A percentile compares a stretch with the other conserved stretches of the same genome.
These are phyloP conservation scores for Penicillium sclerotiorum DNA, from an alignment of 2,329 filamentous ascomycete species.

Conservation along the genomic window DNA sequence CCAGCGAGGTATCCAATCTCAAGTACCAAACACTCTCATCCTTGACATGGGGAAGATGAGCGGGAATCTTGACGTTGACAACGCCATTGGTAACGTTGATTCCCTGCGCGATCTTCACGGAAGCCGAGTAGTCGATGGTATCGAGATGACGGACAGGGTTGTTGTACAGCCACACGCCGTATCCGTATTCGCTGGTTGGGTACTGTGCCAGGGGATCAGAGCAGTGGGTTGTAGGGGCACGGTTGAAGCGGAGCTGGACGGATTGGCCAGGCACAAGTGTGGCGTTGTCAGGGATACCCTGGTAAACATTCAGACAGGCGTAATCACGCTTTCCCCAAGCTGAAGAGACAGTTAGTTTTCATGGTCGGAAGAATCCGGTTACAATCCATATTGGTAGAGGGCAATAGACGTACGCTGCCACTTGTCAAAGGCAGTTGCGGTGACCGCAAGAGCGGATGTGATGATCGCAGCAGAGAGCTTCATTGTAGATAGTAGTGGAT, in stretches of 20 bases:
- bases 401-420: constrained; percentile 25
- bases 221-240: constrained; percentile 30
- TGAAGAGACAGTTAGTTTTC: constrained; percentile 9
- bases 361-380: background rate
- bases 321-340: constrained; percentile 41
- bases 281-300: constrained; percentile 35
- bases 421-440: constrained; percentile 35
- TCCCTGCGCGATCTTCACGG: constrained; percentile 21
- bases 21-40: constrained; percentile 35
- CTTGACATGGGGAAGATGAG: constrained; percentile 26
- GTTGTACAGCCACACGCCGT: constrained; percentile 34
- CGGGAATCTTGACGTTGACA: constrained; percentile 29
- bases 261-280: constrained; percentile 29
- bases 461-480: constrained; percentile 32
- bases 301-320: constrained; percentile 35
- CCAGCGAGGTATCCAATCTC: constrained; percentile 25
- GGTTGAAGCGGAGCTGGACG: constrained; percentile 32
- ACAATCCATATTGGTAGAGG: too few relatives aligned
- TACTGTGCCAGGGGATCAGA: constrained; percentile 21
- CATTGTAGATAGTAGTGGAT: constrained; percentile 25
- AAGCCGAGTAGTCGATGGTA: constrained; percentile 22
- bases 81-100: constrained; percentile 22
- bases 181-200: constrained; percentile 28
- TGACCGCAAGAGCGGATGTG: constrained; percentile 28
- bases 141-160: constrained; percentile 30